Percentiles rank a stretch among this genome's conserved stretches.
Conservation (phyloP, 805 yeast species). For the Debaryomyces hansenii region DNA sequence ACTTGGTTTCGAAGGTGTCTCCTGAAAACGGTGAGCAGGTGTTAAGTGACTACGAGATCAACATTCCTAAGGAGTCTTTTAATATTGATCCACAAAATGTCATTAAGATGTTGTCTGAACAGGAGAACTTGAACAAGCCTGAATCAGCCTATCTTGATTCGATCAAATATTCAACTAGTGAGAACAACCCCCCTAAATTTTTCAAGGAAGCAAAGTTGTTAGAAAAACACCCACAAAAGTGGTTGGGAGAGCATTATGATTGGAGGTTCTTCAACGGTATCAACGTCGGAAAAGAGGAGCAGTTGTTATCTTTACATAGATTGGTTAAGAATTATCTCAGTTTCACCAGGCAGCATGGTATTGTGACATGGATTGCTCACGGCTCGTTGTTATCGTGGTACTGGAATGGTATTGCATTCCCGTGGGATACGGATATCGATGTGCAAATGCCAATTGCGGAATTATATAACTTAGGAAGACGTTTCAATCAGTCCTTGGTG, state of each 20-base stretch:
- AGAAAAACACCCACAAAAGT: conserved; percentile 11
- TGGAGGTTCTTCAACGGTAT: conserved; percentile 38
- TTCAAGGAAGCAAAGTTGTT: conserved; percentile 25
- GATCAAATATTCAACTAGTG: conserved; percentile 13
- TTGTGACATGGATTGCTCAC: conserved; percentile 64
- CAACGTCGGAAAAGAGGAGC: conserved; percentile 31
- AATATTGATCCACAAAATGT: conserved; percentile 18
- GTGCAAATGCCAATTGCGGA: conserved; percentile 59
- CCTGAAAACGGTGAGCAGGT: conserved; percentile 6
- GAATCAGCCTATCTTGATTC: conserved; percentile 19
- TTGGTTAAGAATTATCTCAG: conserved; percentile 52
- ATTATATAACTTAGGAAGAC: conserved; percentile 44
- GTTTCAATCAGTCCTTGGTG: conserved; percentile 50
- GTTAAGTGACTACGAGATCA: conserved; percentile 8
- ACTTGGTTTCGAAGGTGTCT: conserved; percentile 9
- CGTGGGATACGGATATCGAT: conserved; percentile 71
- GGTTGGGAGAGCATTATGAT: conserved; percentile 37
- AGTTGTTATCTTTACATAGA: conserved; percentile 44
- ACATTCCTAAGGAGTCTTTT: conserved; percentile 21
- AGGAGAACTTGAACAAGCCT: conserved; percentile 2
- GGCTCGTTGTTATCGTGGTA: conserved; percentile 65
- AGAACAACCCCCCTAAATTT: conserved; percentile 27
- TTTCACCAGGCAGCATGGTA: conserved; percentile 45
- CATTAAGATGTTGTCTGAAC: conserved; percentile 13
- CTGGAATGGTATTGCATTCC: conserved; percentile 61